Conservation (phyloP, 768 basidiomycete genomes). For the Rhodotorula toruloides region DNA sequence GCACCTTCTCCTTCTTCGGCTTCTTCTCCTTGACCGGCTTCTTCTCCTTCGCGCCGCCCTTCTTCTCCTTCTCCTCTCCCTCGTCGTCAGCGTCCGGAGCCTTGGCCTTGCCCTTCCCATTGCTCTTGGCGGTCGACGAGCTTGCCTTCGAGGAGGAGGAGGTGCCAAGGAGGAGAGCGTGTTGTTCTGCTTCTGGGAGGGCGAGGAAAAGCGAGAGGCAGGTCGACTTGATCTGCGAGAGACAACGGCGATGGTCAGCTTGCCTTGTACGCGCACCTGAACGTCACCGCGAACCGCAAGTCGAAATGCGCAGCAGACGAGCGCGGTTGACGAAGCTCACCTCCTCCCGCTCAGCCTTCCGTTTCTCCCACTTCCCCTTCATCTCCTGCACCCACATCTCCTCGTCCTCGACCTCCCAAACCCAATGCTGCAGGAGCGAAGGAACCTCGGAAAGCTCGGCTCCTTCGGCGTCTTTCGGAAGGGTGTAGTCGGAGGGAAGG, state of each 20-base stretch:
- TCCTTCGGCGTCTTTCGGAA: neutral
- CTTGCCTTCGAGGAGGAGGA: neutral
- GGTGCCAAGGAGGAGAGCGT: constrained; percentile 47
- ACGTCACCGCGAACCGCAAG: too few species aligned
- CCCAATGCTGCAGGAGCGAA: constrained; percentile 63
- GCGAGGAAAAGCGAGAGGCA: constrained; percentile 57
- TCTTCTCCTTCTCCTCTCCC: constrained; percentile 37
- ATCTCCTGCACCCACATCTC: constrained; percentile 65
- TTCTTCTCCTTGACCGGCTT: constrained; percentile 21
- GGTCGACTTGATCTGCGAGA: constrained; percentile 9
- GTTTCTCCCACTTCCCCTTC: constrained; percentile 58
- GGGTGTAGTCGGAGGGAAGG: constrained; percentile 20
- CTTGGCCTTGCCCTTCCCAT: constrained; percentile 48
- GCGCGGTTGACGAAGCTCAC: constrained; percentile 56
- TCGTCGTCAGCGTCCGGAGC: neutral
- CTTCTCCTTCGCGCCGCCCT: neutral
- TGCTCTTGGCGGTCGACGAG: neutral
- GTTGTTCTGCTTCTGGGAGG: constrained; percentile 58
- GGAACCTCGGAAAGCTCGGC: constrained; percentile 10
- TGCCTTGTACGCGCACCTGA: too few species aligned
- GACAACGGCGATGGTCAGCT: too few species aligned
- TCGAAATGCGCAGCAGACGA: neutral
- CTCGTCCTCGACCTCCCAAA: constrained; percentile 72
- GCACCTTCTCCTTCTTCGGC: constrained; percentile 4
- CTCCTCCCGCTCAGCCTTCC: constrained; percentile 63